Evolutionary conservation across 2,329 filamentous ascomycete species (phyloP).

Genomic region (Fusarium sp.): DNA sequence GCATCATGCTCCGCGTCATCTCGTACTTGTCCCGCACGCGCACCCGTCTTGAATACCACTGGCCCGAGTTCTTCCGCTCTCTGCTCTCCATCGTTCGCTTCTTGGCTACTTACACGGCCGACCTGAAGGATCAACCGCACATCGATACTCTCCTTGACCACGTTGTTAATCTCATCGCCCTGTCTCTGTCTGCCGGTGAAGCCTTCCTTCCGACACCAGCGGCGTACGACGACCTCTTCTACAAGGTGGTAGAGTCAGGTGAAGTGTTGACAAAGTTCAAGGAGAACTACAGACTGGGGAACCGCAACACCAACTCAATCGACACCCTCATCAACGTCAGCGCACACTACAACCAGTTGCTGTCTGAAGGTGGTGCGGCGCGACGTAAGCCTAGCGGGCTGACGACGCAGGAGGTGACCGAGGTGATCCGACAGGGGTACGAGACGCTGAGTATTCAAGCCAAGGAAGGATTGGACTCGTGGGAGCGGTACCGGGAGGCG

Average conservation of each 20-base stretch:
- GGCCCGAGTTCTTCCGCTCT: constrained; percentile 93
- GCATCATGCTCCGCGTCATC: constrained; percentile 83
- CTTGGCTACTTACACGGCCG: constrained; percentile 84
- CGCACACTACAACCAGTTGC: constrained; percentile 86
- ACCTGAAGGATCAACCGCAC: constrained; percentile 75
- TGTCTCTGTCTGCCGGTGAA: constrained; percentile 88
- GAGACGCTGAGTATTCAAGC: constrained; percentile 93
- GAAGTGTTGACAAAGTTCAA: constrained; percentile 86
- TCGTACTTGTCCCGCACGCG: constrained; percentile 86
- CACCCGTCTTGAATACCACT: constrained; percentile 88
- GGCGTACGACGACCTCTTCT: constrained; percentile 96
- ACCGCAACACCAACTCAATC: constrained; percentile 75
- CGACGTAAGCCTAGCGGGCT: constrained; percentile 71
- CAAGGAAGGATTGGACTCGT: constrained; percentile 85
- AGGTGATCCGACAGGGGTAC: constrained; percentile 95
- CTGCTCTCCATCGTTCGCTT: constrained; percentile 90
- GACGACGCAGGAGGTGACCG: constrained; percentile 84
- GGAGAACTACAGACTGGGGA: constrained; percentile 74
- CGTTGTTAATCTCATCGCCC: constrained; percentile 83
- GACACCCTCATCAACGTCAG: constrained; percentile 85
- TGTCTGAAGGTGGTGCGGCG: constrained; percentile 63
- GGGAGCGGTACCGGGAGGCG: constrained; percentile 87
- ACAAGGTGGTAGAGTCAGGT: constrained; percentile 95
- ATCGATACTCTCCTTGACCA: constrained; percentile 80
- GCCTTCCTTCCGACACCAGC: constrained; percentile 88